These are phyloP conservation scores for Thermothelomyces thermophilus DNA, from an alignment of 2,329 filamentous ascomycete genomes.

Conservation along the genomic window DNA sequence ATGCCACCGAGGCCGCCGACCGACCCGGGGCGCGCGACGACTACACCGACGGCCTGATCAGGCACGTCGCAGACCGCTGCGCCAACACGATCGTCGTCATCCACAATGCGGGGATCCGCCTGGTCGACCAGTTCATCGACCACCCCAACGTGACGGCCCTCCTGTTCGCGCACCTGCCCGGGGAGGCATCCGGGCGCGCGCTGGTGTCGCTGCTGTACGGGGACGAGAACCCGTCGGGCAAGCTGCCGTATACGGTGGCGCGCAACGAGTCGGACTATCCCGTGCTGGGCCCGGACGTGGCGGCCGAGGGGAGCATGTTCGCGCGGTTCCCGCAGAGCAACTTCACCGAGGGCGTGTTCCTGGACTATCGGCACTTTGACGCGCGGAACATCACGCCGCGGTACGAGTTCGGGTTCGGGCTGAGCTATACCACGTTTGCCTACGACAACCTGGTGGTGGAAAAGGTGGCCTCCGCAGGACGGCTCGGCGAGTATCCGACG, in stretches of 20 bases:
- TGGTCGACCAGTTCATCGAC: slow-evolving; percentile 56
- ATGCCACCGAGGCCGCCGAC: slow-evolving; percentile 66
- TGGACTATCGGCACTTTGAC: slow-evolving; percentile 52
- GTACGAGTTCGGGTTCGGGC: slow-evolving; percentile 51
- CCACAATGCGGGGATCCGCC: slow-evolving; percentile 56
- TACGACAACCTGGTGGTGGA: slow-evolving; percentile 39
- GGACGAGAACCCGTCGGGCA: slow-evolving; percentile 48
- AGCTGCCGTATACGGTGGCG: slow-evolving; percentile 56
- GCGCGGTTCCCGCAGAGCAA: slow-evolving; percentile 45
- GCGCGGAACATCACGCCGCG: slow-evolving; percentile 40
- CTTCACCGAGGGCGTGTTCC: slow-evolving; percentile 45
- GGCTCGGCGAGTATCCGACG: slow-evolving; percentile 33
- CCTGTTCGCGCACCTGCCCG: slow-evolving; percentile 58
- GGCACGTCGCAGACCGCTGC: slow-evolving; percentile 51
- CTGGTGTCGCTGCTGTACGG: slow-evolving; percentile 53
- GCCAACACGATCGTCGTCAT: slow-evolving; percentile 58
- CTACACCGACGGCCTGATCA: slow-evolving; percentile 52
- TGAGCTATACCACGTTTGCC: slow-evolving; percentile 49
- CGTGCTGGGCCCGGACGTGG: slow-evolving; percentile 34
- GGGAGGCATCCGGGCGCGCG: slow-evolving; percentile 54
- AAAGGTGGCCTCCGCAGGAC: slow-evolving; percentile 21
- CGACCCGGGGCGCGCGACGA: slow-evolving; percentile 58
- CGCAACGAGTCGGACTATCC: slow-evolving; percentile 51
- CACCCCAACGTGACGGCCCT: slow-evolving; percentile 59
- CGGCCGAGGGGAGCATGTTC: slow-evolving; percentile 42